These are phyloP conservation scores for Umbelopsis vinacea DNA, from an alignment of 192 early-diverging fungal species.

Conservation along the genomic window DNA sequence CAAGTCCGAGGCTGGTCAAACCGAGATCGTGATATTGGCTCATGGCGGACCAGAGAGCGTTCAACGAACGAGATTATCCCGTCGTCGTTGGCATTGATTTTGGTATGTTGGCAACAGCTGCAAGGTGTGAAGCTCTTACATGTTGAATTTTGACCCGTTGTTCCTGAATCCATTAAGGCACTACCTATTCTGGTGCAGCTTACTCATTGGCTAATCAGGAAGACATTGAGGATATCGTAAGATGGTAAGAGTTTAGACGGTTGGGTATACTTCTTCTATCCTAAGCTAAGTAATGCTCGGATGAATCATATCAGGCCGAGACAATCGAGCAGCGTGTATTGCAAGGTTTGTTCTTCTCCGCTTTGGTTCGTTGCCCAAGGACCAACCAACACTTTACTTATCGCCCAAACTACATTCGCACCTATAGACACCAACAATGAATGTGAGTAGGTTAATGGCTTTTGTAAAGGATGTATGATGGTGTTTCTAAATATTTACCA, in stretches of 20 bases:
- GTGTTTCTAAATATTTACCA: slow-evolving; percentile 25
- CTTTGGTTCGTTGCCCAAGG: no score
- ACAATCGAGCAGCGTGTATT: slow-evolving; percentile 15
- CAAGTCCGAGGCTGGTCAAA: not conserved
- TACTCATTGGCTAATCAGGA: slow-evolving; percentile 44
- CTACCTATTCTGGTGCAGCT: slow-evolving; percentile 52
- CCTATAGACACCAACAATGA: slow-evolving; percentile 34
- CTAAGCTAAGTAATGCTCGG: not conserved
- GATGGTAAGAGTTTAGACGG: slow-evolving; percentile 34
- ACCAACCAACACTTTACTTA: not conserved
- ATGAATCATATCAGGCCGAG: slow-evolving; percentile 33
- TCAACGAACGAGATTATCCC: slow-evolving; percentile 43
- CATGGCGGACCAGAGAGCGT: slow-evolving; percentile 18
- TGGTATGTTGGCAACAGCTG: slow-evolving; percentile 30
- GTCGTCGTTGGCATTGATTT: slow-evolving; percentile 57
- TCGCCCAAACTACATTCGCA: not conserved
- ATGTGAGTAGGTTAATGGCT: slow-evolving; percentile 11
- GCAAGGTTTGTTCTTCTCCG: slow-evolving; percentile 13
- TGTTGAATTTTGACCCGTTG: not conserved
- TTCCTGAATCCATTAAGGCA: slow-evolving; percentile 34
- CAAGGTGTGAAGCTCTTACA: not conserved
- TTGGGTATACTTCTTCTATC: not conserved
- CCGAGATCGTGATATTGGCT: not conserved
- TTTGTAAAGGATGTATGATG: not conserved
- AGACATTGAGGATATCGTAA: slow-evolving; percentile 46